phyloP scores from a whole-genome alignment of 352 stramenopile genomes.

The Aphanomyces euteiches region DNA sequence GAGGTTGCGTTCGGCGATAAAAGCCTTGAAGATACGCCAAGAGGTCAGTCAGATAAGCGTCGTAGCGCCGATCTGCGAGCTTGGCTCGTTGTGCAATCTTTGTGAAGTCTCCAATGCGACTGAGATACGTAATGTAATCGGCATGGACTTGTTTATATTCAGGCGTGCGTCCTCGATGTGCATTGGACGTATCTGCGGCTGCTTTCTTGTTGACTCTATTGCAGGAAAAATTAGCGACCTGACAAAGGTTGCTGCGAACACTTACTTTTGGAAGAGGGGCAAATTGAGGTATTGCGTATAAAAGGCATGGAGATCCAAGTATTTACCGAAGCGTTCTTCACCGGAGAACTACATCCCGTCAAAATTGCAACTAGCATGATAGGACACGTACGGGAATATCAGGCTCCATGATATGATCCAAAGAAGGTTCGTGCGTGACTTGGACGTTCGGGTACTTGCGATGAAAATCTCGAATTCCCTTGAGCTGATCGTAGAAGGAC shows the following conservation, averaged over 20 bases:
- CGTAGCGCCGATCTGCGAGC: conserved; percentile 48
- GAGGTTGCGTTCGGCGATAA: conserved; percentile 82
- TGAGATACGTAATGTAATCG: conserved; percentile 73
- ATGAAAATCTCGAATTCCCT: conserved; percentile 79
- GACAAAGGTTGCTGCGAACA: background rate
- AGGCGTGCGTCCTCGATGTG: conserved; percentile 15
- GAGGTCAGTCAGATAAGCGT: conserved; percentile 68
- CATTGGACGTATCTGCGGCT: conserved; percentile 15
- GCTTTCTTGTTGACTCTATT: conserved; percentile 24
- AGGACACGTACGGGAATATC: conserved; percentile 45
- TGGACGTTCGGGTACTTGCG: conserved; percentile 74
- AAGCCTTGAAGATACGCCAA: conserved; percentile 82
- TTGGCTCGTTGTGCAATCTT: conserved; percentile 59
- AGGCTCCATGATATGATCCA: conserved; percentile 58
- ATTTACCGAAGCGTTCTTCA: conserved; percentile 87
- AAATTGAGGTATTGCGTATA: conserved; percentile 79
- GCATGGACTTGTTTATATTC: conserved; percentile 36
- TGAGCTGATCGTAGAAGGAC: conserved; percentile 87
- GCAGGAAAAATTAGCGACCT: background rate
- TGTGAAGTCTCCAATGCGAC: conserved; percentile 62
- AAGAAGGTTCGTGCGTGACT: conserved; percentile 59
- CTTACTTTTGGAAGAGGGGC: conserved; percentile 49
- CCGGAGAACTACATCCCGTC: conserved; percentile 61
- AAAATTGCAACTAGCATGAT: conserved; percentile 16
- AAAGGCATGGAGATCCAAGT: conserved; percentile 85